These are phyloP conservation scores for Rubroboletus satanas DNA, from an alignment of 768 basidiomycete genomes.

Conservation along the genomic window DNA sequence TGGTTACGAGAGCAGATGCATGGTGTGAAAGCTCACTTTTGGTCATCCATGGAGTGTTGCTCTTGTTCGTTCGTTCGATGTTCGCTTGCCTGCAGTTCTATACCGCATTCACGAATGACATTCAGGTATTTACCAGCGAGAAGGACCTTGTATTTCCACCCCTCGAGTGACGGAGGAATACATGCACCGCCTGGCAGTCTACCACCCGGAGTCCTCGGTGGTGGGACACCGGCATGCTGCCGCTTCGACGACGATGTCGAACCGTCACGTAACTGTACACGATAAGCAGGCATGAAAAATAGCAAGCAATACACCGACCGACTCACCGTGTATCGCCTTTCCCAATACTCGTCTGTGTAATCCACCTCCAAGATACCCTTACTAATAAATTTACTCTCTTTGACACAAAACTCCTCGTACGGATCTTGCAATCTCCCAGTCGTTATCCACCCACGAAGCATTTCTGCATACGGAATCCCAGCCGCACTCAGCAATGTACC, in stretches of 20 bases:
- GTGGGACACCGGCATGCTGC: slow-evolving; percentile 72
- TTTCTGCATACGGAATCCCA: slow-evolving; percentile 83
- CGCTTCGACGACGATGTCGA: slow-evolving; percentile 67
- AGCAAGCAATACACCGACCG: neutral
- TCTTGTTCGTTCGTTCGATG: slow-evolving; percentile 46
- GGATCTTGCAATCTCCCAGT: slow-evolving; percentile 83
- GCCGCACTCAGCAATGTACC: slow-evolving; percentile 75
- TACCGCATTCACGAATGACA: slow-evolving; percentile 95
- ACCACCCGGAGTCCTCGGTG: slow-evolving; percentile 60
- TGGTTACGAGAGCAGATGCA: slow-evolving; percentile 4
- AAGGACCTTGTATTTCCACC: slow-evolving; percentile 97
- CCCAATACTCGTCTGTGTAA: slow-evolving; percentile 99
- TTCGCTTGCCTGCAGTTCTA: slow-evolving; percentile 56
- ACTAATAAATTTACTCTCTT: slow-evolving; percentile 91
- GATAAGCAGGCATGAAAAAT: slow-evolving; percentile 1
- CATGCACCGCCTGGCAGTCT: slow-evolving; percentile 93
- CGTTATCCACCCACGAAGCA: slow-evolving; percentile 84
- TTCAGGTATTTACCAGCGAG: slow-evolving; percentile 98
- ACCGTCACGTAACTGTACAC: slow-evolving; percentile 61
- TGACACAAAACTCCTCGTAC: slow-evolving; percentile 92
- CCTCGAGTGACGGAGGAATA: slow-evolving; percentile 83
- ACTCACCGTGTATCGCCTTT: slow-evolving; percentile 86
- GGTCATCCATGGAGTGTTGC: slow-evolving; percentile 76
- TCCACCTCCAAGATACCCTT: slow-evolving; percentile 88
- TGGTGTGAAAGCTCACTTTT: slow-evolving; percentile 47